Base-by-base conservation (phyloP, 805 yeast species). In the Lachancea cidri region DNA sequence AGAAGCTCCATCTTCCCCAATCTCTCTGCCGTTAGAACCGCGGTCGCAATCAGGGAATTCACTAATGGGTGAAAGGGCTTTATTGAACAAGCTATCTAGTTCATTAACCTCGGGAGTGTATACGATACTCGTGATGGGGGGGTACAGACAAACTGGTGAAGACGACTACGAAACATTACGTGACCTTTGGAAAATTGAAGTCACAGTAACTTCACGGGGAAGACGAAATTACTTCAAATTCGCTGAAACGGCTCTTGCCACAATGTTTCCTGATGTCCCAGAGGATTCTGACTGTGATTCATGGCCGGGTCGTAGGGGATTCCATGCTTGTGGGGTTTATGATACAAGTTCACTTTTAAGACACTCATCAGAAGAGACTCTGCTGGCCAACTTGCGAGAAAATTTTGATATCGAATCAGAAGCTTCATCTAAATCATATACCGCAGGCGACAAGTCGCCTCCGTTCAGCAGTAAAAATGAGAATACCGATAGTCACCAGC, bases 91-190 rank as follows among this genome's bases (percentile, higher is more conserved):
- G 16, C 32, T 36, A 14, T 40, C 47, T 14, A 33, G 32, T 19
- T 33, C 44, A 13, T 25, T 37, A 15, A 41, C 20, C 29, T 19
- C 40, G 8, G 52, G 52, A 14, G 51, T 53, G 15, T 43, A 41
- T 27, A 50, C 58, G 2, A 50, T 57, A 16, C 17, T 68, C 31
- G 64, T 74, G 4, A 68, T 72, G 66, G 80, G 80, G 16, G 80
- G 81, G 1, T 76, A 70, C 52, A 58, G 60, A 35, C 58, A 63
- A 33, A 51, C 58, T 1, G 52, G 55, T 11, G 55, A 49, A 17
- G 59, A 59, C 30, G 46, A 47, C 4, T 67, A 59, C 39, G 62
- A 63, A 36, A 63, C 71, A 1, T 54, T 68, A 45, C 54, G 61
- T 27, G 74, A 69, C 49, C 43, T 69, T 34, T 70, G 74, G 74